Base-by-base conservation (phyloP, 2,329 filamentous ascomycete genomes). In the Gyromitra esculenta region DNA sequence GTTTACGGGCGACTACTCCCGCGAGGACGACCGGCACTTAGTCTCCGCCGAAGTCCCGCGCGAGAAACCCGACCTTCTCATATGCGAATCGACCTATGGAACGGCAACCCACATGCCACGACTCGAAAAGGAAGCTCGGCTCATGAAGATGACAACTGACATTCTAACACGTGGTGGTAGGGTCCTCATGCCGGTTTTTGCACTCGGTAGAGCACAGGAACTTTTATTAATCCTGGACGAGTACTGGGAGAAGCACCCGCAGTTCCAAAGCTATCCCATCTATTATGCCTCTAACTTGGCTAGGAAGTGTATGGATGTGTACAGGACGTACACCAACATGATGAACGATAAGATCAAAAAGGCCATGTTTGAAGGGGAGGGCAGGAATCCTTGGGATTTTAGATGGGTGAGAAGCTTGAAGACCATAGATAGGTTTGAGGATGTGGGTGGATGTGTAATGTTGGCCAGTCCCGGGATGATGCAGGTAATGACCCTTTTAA, bases 301-400 rank as follows among this genome's bases (percentile, higher is more conserved):
- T 0, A 88, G 95, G 78, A 96, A 97, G 84, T 99, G 96, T 85
- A 99, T 99, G 96, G 89, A 97, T 39, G 94, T 98, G 2, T 99
- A 99, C 82, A 96, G 98, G 83, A 99, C 96, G 0, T 99, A 98
- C 81, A 93, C 98, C 63, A 93, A 94, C 63, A 94, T 94, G 71
- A 99, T 99, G 96, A 99, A 99, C 83, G 95, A 98, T 82, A 98
- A 97, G 81, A 98, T 99, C 86, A 97, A 97, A 83, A 89, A 93
- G 9, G 90, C 93, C 62, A 96, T 97, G 89, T 93, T 93, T 2
- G 93, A 97, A 83, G 88, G 88, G 5, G 77, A 77, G 18, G 78
- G 79, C 37, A 79, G 80, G 15, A 81, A 81, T 56, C 96, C 96
- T 0, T 99, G 96, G 94, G 96, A 99, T 81, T 98, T 99, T 85